Base-by-base conservation (phyloP, 441 rosid genomes). In the Eruca vesicaria region DNA sequence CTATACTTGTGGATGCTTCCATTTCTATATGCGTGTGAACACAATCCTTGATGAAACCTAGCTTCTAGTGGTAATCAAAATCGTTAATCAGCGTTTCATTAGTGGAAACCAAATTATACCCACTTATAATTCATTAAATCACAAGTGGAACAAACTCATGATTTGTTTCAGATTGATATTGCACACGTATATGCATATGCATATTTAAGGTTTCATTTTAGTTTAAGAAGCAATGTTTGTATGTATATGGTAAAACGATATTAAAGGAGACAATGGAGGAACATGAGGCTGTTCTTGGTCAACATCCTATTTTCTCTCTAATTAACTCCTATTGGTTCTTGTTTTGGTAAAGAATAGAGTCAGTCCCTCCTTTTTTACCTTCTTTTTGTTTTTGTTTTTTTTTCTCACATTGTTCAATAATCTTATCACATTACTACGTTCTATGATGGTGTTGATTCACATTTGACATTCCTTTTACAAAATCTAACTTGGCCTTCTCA, bases 211-310 rank as follows among this genome's bases (percentile, higher is more conserved):
- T 71, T 38, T 20, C 64, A 65, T 63, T 56, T 16, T 7, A 23
- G 38, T 56, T 31, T 32, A 56, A 32, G 31, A 50, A n/a, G 18
- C 55, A 36, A 59, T 66, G 28, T 76, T 32, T 63, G 67, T 66
- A 14, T 66, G 35, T 20, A 45, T 71, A 71, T 67, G 73, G 80
- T 62, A 32, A 72, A 66, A 78, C 77, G 77, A 52, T 38, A 29
- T 60, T 66, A 58, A 38, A 77, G 80, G 80, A 70, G 45, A 15
- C 9, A 29, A 63, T 2, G 15, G 60, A 70, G 56, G 43, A 65
- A 71, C 50, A 2, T 71, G 65, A 66, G 73, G 80, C 53, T 66
- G 72, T 58, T 77, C 72, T 71, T 77, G 77, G 80, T 78, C 80
- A 72, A 78, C 14, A 26, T 66, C 73, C 77, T 66, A 71, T 20